These are phyloP conservation scores for Linum trigynum DNA, from an alignment of 345 rosid species.

Conservation along the genomic window DNA sequence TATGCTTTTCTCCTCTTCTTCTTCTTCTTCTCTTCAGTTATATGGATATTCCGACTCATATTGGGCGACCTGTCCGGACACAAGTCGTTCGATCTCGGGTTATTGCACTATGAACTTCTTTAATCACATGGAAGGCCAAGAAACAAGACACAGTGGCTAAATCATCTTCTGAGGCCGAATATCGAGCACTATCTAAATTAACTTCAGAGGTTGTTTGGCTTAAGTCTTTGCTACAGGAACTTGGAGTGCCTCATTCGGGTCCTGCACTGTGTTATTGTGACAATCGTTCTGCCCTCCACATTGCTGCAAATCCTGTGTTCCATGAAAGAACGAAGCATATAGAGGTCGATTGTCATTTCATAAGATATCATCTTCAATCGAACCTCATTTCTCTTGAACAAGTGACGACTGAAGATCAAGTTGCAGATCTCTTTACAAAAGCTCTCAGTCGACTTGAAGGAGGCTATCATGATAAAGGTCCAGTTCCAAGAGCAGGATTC, in stretches of 20 bases:
- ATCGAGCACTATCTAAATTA: neutral
- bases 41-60: no score
- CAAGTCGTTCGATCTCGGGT: neutral
- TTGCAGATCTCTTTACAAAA: neutral
- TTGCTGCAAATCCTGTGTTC: neutral
- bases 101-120: neutral
- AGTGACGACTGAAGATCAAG: neutral
- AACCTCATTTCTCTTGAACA: neutral
- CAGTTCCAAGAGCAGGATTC: no score
- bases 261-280: neutral
- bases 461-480: no score
- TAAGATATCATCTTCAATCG: neutral
- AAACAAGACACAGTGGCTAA: neutral
- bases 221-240: neutral
- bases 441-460: no score
- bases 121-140: neutral
- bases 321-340: no score
- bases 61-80: neutral
- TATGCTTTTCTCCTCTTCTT: neutral
- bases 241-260: neutral
- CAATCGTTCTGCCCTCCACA: neutral
- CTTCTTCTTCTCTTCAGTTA: no score
- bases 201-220: neutral
- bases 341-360: no score
- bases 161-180: neutral